Evolutionary conservation across 139 green algal species (phyloP).

Genomic region (Volvox reticuliferus): DNA sequence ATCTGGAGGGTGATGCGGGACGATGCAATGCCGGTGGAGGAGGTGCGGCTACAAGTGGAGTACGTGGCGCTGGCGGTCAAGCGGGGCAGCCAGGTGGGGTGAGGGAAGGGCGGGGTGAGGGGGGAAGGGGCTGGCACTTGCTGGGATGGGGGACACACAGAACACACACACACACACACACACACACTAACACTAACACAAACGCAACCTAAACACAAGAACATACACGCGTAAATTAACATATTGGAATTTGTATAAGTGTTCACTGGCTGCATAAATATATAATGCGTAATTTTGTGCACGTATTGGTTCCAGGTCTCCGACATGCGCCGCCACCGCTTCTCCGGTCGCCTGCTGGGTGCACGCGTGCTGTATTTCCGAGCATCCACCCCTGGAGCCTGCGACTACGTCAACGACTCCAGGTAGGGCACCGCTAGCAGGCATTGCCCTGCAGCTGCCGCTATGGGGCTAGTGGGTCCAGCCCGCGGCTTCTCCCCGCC

Average conservation of each 20-base stretch:
- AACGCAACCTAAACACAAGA: too few species aligned
- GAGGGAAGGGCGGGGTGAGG: neutral
- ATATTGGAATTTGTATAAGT: too few species aligned
- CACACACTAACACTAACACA: too few species aligned
- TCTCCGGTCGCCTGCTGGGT: slow-evolving; percentile 48
- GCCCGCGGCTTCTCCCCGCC: neutral
- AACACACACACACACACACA: too few species aligned
- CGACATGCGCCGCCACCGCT: slow-evolving; percentile 84
- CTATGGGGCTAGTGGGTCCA: neutral
- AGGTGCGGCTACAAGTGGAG: slow-evolving; percentile 79
- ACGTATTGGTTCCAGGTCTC: slow-evolving; percentile 55
- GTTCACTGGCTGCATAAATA: too few species aligned
- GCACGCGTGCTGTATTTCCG: slow-evolving; percentile 86
- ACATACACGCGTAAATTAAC: too few species aligned
- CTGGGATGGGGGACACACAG: too few species aligned
- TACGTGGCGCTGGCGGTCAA: slow-evolving; percentile 88
- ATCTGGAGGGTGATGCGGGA: slow-evolving; percentile 92
- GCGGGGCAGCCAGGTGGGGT: slow-evolving; percentile 68
- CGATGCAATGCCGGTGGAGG: slow-evolving; percentile 78
- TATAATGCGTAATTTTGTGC: too few species aligned
- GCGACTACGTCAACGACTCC: slow-evolving; percentile 89
- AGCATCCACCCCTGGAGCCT: slow-evolving; percentile 70
- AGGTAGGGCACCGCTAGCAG: neutral
- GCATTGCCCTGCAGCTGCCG: too few species aligned
- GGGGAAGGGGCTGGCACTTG: too few species aligned